A percentile compares a stretch with the other conserved stretches of the same genome.
phyloP scores from a whole-genome alignment of 2,329 filamentous ascomycete genomes.

The Claviceps humidiphila region DNA sequence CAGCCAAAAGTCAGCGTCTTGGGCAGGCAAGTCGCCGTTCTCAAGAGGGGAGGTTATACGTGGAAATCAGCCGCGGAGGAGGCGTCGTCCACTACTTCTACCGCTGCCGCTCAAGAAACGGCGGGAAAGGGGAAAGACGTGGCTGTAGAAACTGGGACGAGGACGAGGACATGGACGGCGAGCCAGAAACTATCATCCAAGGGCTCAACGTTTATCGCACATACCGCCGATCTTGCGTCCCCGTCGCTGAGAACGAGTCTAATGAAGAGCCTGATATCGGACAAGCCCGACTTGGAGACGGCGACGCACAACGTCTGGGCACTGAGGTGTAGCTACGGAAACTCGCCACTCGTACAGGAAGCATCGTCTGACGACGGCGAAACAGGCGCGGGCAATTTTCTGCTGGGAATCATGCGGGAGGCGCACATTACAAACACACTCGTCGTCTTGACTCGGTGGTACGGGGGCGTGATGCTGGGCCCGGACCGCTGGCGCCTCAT shows the following conservation, averaged over 20 bases:
- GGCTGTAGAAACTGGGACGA: conserved; percentile 8
- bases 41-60: conserved; percentile 64
- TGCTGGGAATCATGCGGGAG: conserved; percentile 41
- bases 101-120: not conserved
- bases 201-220: conserved; percentile 44
- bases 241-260: conserved; percentile 29
- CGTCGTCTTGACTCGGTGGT: conserved; percentile 49
- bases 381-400: conserved; percentile 41
- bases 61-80: conserved; percentile 13
- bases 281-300: conserved; percentile 35
- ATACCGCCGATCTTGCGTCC: conserved; percentile 25
- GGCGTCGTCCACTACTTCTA: not conserved
- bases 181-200: conserved; percentile 39
- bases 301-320: conserved; percentile 48
- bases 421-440: conserved; percentile 36
- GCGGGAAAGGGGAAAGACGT: not conserved
- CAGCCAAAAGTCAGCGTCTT: conserved; percentile 62
- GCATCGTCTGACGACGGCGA: conserved; percentile 50
- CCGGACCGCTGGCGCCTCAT: conserved; percentile 51
- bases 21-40: conserved; percentile 58
- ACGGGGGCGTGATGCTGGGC: conserved; percentile 47
- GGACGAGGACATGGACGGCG: conserved; percentile 32
- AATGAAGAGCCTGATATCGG: conserved; percentile 33
- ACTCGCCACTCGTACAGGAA: conserved; percentile 30
- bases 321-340: conserved; percentile 21